These are phyloP conservation scores for Myxozyma nipponensis DNA, from an alignment of 805 yeast species.

Conservation along the genomic window DNA sequence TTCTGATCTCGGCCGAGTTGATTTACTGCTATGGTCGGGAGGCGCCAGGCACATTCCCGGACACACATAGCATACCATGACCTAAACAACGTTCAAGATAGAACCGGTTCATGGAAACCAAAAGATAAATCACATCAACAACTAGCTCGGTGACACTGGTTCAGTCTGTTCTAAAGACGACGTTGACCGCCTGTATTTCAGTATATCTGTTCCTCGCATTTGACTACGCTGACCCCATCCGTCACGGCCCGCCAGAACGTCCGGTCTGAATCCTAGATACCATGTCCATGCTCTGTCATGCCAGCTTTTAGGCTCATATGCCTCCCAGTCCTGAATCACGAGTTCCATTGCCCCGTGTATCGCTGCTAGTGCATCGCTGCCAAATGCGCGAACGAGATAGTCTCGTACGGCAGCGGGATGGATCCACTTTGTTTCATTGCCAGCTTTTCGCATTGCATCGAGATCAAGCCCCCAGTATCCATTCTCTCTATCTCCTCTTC, in stretches of 20 bases:
- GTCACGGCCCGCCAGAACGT: slow-evolving; percentile 12
- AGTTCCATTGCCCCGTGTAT: slow-evolving; percentile 21
- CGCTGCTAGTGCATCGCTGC: slow-evolving; percentile 11
- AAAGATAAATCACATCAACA: no score
- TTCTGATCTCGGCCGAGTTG: no score
- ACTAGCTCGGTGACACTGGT: no score
- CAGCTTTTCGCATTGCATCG: slow-evolving; percentile 13
- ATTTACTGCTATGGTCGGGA: no score
- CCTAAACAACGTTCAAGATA: no score
- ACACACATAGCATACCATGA: no score
- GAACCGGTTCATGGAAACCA: no score
- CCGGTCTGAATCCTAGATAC: slow-evolving; percentile 19
- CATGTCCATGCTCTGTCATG: slow-evolving; percentile 9
- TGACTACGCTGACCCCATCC: slow-evolving; percentile 25
- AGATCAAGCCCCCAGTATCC: slow-evolving; percentile 28
- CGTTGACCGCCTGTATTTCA: neutral
- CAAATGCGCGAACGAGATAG: slow-evolving; percentile 20
- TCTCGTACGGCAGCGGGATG: slow-evolving; percentile 21
- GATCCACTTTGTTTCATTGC: slow-evolving; percentile 18
- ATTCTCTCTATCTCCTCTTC: slow-evolving; percentile 20
- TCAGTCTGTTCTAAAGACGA: no score
- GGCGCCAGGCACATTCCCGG: no score
- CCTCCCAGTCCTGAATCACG: slow-evolving; percentile 20
- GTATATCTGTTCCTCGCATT: slow-evolving; percentile 10
- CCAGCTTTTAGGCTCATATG: slow-evolving; percentile 5